phyloP scores from a whole-genome alignment of 1,139 yeast species.

The Sugiyamaella novakii region DNA sequence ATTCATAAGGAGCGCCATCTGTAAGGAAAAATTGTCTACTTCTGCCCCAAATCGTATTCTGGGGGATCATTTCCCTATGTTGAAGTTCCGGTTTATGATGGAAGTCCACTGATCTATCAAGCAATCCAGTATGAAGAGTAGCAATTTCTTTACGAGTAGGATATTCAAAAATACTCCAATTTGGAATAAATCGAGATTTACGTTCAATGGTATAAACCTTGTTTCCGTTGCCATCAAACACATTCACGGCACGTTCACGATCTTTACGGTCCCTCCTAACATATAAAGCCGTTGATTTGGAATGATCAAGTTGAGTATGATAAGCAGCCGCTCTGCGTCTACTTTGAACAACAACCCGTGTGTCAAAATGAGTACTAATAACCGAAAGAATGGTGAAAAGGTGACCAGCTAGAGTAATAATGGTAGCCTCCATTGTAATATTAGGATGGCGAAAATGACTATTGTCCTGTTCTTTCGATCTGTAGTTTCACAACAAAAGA shows the following conservation, averaged over 20 bases:
- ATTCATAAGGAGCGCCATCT: slow-evolving; percentile 57
- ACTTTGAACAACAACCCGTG: slow-evolving; percentile 17
- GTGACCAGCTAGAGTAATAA: slow-evolving; percentile 21
- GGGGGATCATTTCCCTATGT: slow-evolving; percentile 45
- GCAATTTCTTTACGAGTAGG: slow-evolving; percentile 55
- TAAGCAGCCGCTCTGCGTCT: slow-evolving; percentile 23
- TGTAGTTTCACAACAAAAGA: no score
- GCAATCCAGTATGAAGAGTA: slow-evolving; percentile 53
- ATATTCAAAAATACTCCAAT: slow-evolving; percentile 53
- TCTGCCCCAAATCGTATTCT: slow-evolving; percentile 39
- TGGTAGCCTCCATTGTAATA: slow-evolving; percentile 26
- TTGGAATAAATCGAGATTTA: slow-evolving; percentile 51
- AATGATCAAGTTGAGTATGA: slow-evolving; percentile 27
- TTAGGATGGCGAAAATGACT: no score
- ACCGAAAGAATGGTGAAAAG: slow-evolving; percentile 23
- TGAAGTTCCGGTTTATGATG: slow-evolving; percentile 51
- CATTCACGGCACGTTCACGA: slow-evolving; percentile 50
- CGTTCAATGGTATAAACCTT: slow-evolving; percentile 57
- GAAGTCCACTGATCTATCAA: slow-evolving; percentile 52
- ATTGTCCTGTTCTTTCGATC: no score
- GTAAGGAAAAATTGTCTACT: slow-evolving; percentile 47
- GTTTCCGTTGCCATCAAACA: slow-evolving; percentile 51
- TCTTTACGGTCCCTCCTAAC: slow-evolving; percentile 55
- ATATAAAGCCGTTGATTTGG: slow-evolving; percentile 48
- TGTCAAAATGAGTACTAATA: slow-evolving; percentile 20